phyloP scores from a whole-genome alignment of 2,329 filamentous ascomycete genomes.

The Clonostachys sp. region DNA sequence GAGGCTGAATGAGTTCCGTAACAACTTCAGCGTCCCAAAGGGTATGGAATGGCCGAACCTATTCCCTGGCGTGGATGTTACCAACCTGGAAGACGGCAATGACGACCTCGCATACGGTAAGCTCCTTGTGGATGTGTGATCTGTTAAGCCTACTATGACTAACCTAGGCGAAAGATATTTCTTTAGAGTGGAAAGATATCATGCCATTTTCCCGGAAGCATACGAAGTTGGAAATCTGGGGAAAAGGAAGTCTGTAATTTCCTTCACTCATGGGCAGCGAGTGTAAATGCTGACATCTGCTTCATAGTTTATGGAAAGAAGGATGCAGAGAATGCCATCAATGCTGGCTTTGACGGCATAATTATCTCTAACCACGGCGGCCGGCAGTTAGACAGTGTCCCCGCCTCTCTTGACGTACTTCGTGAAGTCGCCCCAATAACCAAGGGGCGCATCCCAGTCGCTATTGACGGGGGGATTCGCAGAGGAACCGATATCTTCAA shows the following conservation, averaged over 20 bases:
- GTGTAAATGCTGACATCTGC: not conserved
- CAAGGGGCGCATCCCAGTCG: constrained; percentile 1
- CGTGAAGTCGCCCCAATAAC: not conserved
- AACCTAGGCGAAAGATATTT: constrained; percentile 24
- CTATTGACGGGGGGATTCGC: constrained; percentile 3
- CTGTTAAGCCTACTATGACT: no score
- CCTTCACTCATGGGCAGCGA: constrained; percentile 27
- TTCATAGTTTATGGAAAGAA: constrained; percentile 6
- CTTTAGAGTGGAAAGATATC: constrained; percentile 34
- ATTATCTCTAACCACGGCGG: constrained; percentile 13
- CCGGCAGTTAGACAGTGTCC: constrained; percentile 7
- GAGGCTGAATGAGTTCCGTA: constrained; percentile 12
- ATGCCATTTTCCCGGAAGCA: constrained; percentile 41
- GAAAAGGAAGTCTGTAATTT: not conserved
- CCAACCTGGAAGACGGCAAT: constrained; percentile 1
- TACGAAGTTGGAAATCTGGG: constrained; percentile 40
- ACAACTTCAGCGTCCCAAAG: constrained; percentile 12
- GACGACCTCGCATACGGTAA: no score
- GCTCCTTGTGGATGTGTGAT: no score
- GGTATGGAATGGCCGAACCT: constrained; percentile 10
- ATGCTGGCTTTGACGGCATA: constrained; percentile 9
- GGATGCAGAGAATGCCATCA: constrained; percentile 10
- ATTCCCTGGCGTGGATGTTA: not conserved
- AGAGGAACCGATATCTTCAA: constrained; percentile 15
- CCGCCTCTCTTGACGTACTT: constrained; percentile 9